Conservation (phyloP, 352 stramenopile species). For the Phytophthora tentaculata region DNA sequence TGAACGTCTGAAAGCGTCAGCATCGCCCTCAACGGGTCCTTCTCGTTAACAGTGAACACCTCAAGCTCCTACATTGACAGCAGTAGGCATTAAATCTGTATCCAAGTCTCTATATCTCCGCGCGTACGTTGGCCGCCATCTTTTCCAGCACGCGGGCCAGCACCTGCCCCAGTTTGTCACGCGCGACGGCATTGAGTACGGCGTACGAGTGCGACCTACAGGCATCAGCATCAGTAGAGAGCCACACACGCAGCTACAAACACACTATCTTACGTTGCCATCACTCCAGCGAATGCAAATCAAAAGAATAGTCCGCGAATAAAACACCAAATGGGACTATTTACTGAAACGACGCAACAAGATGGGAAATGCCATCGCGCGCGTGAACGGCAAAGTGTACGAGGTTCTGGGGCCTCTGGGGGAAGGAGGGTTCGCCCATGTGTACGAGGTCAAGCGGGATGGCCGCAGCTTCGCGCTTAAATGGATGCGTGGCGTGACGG, state of each 20-base stretch:
- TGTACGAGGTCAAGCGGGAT: slow-evolving; percentile 60
- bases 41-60: slow-evolving; percentile 56
- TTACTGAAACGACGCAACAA: neutral
- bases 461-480: slow-evolving; percentile 65
- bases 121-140: slow-evolving; percentile 44
- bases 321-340: slow-evolving; percentile 7
- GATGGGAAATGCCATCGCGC: slow-evolving; percentile 70
- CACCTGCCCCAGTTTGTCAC: slow-evolving; percentile 58
- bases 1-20: slow-evolving; percentile 44
- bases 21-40: slow-evolving; percentile 52
- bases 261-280: slow-evolving; percentile 9
- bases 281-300: slow-evolving; percentile 3
- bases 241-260: neutral
- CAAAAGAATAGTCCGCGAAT: slow-evolving; percentile 1
- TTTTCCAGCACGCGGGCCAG: slow-evolving; percentile 65
- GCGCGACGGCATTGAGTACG: slow-evolving; percentile 52
- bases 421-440: slow-evolving; percentile 76
- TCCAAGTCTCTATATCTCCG: neutral
- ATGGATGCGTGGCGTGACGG: slow-evolving; percentile 56
- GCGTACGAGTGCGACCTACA: slow-evolving; percentile 19
- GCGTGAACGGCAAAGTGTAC: slow-evolving; percentile 67
- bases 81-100: neutral
- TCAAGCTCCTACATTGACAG: slow-evolving; percentile 21
- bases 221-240: slow-evolving; percentile 5
- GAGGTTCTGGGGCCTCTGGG: slow-evolving; percentile 57